Base-by-base conservation (phyloP, 768 basidiomycete species). In the Auriscalpium microsporum region DNA sequence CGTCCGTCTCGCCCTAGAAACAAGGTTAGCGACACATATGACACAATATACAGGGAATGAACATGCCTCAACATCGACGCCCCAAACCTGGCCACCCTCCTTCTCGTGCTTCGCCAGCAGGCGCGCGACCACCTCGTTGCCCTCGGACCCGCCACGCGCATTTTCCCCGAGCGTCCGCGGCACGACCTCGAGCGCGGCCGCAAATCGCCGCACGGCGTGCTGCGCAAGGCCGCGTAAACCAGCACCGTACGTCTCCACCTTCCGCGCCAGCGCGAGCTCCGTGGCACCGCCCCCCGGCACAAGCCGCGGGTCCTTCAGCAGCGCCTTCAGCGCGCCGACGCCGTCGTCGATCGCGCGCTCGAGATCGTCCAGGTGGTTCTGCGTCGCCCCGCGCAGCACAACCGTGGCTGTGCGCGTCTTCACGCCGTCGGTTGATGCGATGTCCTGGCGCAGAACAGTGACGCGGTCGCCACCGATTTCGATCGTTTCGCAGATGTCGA, bases 381-480 rank as follows among this genome's bases (percentile, higher is more conserved):
- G 80, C 1, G 96, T 99, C 35, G 96, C 95, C 1, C 96, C 96
- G 13, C 96, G 83, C 45, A 99, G 75, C 17, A 99, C 91, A 69
- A 99, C 89, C 14, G 95, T 99, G 33, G 96, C 87, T 42, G 92
- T 98, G 40, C 82, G 76, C 8, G 90, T 89, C 70, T 84, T 87
- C 67, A 94, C 92, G 0, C 75, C 75, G 34, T 52, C 56, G 8
- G 47, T 42, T n/a, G 55, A 52, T 16, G 67, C 59, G 1, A 80
- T 71, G 64, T 85, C 78, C 67, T 99, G 96, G 14, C 96, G 79
- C 56, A 99, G 81, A 1, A 99, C 96, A 0, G 94, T 98, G 50
- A 98, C 96, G 55, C 95, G 86, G 73, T 99, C 96, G 6, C 96
- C 95, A 45, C 96, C 96, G 63, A 99, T 87, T 69, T 99, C 96